A percentile compares a stretch with the other conserved stretches of the same genome.
Evolutionary conservation across 352 stramenopile species (phyloP).

Genomic region (Pythium scleroteichum): DNA sequence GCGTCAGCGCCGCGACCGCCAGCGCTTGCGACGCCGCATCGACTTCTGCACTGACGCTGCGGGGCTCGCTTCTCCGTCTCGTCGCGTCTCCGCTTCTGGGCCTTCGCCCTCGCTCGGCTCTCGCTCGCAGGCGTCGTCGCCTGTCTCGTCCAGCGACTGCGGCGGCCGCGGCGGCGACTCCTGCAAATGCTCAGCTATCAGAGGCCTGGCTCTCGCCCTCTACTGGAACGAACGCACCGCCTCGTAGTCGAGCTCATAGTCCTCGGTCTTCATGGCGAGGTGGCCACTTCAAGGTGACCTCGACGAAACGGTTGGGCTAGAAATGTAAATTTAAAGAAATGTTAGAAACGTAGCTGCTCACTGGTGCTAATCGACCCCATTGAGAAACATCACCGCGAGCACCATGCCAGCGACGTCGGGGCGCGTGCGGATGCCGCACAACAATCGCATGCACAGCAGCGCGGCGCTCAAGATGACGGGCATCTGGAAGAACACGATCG

Average conservation of each 20-base stretch:
- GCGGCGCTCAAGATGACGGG: conserved; percentile 93
- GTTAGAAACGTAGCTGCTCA: conserved; percentile 12
- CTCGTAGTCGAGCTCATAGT: conserved; percentile 39
- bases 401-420: conserved; percentile 88
- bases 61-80: too few species aligned
- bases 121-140: not conserved
- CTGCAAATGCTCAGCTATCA: conserved; percentile 7
- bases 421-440: conserved; percentile 95
- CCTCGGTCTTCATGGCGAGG: conserved; percentile 27
- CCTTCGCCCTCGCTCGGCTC: not conserved
- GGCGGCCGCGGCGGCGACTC: conserved; percentile 19
- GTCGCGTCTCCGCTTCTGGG: too few species aligned
- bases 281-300: conserved; percentile 17
- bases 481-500: conserved; percentile 98
- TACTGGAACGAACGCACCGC: conserved; percentile 11
- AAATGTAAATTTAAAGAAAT: not conserved
- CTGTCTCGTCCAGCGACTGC: too few species aligned
- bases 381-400: too few species aligned
- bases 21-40: conserved; percentile 5
- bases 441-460: conserved; percentile 96
- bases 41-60: not conserved
- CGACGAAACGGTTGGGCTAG: conserved; percentile 20
- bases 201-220: too few species aligned
- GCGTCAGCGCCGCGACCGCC: conserved; percentile 29
- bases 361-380: too few species aligned